Percentiles rank a stretch among this genome's conserved stretches.
Conservation (phyloP, 257 asterid species). For the Solanum microdontum region DNA sequence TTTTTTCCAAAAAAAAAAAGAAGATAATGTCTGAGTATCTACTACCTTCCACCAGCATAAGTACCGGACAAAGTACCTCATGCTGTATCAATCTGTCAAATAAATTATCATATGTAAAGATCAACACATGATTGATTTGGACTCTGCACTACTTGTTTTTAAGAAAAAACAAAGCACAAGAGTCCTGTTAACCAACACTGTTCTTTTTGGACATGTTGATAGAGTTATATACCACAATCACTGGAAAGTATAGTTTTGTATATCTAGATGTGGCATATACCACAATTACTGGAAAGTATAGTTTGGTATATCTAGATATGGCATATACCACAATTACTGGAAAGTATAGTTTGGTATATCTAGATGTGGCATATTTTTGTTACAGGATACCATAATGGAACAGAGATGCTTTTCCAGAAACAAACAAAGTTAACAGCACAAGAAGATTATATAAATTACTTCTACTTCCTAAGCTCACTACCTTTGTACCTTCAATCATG, state of each 20-base stretch:
- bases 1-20: too few species aligned
- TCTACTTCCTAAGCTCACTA: background rate
- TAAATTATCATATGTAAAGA: background rate
- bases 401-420: background rate
- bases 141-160: background rate
- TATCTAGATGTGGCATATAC: background rate
- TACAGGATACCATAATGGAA: background rate
- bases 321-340: background rate
- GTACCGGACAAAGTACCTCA: background rate
- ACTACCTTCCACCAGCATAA: background rate
- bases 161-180: background rate
- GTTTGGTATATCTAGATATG: background rate
- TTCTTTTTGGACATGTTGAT: background rate
- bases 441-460: background rate
- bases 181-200: background rate
- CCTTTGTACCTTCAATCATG: background rate
- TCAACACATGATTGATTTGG: background rate
- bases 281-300: background rate
- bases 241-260: background rate
- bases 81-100: background rate
- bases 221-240: background rate
- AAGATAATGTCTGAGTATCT: background rate
- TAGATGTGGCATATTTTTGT: background rate
- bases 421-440: background rate
- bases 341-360: background rate